Base-by-base conservation (phyloP, 192 early-diverging fungal species). In the Umbelopsis ramanniana region DNA sequence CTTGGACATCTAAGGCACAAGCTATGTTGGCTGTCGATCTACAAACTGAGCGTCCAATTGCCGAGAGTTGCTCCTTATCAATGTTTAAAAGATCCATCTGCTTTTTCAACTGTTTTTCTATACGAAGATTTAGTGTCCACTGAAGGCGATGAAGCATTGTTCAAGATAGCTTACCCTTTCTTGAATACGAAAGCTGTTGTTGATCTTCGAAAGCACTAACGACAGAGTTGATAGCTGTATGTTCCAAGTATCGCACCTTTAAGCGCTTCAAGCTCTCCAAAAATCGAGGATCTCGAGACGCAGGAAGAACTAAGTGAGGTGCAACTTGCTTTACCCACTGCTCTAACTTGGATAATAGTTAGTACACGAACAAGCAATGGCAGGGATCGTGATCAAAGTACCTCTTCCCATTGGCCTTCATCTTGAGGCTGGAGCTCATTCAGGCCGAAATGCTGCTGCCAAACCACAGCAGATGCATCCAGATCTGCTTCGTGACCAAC, bases 361-460 rank as follows among this genome's bases (percentile, higher is more conserved):
- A 35, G 57, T n/a, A n/a, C n/a, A 8, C 10, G 23, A 37, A 19
- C 57, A 19, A 63, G 10, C 3, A 11, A 35, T 5, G 17, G 3
- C 22, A 12, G 6, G 0, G 6, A 24, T 35, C 6, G 17, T 17
- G 11, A 8, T 38, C 29, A 54, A 37, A 29, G 29, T 19, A 63
- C 57, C 57, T 63, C 57, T 37, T 38, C 14, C 57, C 57, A 63
- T 17, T 63, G 48, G 5, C 5, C 33, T 37, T 35, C 33, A 12
- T 63, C 57, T 63, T 63, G 24, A 63, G 26, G 57, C 4, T 63
- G 23, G 7, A 37, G 24, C 33, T 33, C 57, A 17, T 29, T 17
- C 14, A 63, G 26, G 3, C 57, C 57, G 15, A 63, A 63, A 29
- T 63, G 57, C 33, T 63, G 57, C 33, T 63, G 12, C 57, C 57